Percentiles rank a stretch among this genome's conserved stretches.
Evolutionary conservation across 2,329 filamentous ascomycete genomes (phyloP).

Genomic region (Exserohilum rostratum): DNA sequence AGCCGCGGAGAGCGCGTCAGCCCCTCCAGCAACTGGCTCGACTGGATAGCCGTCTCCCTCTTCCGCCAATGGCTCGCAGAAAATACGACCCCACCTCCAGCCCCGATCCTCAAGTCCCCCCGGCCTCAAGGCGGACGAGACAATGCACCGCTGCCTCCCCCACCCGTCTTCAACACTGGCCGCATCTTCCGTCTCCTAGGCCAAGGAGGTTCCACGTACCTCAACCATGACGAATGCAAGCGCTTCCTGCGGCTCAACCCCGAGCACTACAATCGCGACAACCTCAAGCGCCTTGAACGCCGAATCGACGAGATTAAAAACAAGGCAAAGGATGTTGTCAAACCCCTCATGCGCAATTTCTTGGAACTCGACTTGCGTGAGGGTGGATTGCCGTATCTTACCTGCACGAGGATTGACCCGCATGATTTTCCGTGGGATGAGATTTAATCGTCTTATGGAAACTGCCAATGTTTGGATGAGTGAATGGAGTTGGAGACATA

Average conservation of each 20-base stretch:
- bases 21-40: constrained; percentile 79
- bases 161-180: constrained; percentile 65
- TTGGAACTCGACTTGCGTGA: constrained; percentile 76
- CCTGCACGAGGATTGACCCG: constrained; percentile 67
- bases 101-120: constrained; percentile 56
- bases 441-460: background rate
- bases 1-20: constrained; percentile 80
- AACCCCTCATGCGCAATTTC: constrained; percentile 83
- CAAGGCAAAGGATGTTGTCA: constrained; percentile 80
- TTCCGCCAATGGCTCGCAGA: constrained; percentile 95
- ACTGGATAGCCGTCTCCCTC: constrained; percentile 85
- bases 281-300: constrained; percentile 81
- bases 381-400: constrained; percentile 65
- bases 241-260: constrained; percentile 83
- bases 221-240: constrained; percentile 87
- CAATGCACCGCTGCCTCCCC: constrained; percentile 38
- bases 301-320: constrained; percentile 87
- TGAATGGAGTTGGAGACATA: background rate
- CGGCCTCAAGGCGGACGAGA: constrained; percentile 44
- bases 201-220: constrained; percentile 67
- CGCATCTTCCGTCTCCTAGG: constrained; percentile 81
- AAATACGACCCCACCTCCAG: constrained; percentile 76
- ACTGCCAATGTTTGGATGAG: background rate
- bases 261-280: constrained; percentile 85
- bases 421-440: constrained; percentile 68